Evolutionary conservation across 2,329 filamentous ascomycete genomes (phyloP).

Genomic region (Rasamsonia emersonii): DNA sequence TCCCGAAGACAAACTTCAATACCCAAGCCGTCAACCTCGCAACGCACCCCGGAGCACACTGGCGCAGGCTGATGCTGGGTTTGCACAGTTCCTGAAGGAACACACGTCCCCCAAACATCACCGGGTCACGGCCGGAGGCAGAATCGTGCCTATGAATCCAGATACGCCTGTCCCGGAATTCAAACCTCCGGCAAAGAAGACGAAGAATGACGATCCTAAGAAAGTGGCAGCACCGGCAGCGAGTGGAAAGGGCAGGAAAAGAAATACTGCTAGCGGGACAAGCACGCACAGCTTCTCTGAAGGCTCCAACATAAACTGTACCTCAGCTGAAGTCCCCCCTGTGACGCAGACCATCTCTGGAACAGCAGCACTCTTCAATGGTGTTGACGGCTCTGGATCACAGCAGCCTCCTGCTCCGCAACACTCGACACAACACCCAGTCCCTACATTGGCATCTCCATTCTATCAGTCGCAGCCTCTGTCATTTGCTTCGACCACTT

Average conservation of each 20-base stretch:
- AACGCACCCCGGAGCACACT: conserved; percentile 23
- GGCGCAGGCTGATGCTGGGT: conserved; percentile 33
- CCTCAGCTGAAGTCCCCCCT: not conserved
- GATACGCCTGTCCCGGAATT: conserved; percentile 27
- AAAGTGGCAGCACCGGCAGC: conserved; percentile 3
- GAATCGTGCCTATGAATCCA: conserved; percentile 39
- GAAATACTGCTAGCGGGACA: not conserved
- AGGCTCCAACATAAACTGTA: not conserved
- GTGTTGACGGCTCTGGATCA: not conserved
- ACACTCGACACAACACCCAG: conserved; percentile 5
- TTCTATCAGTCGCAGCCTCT: conserved; percentile 8
- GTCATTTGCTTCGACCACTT: conserved; percentile 1
- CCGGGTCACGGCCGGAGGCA: conserved; percentile 41
- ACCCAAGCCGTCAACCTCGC: conserved; percentile 22
- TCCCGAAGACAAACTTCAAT: conserved; percentile 12
- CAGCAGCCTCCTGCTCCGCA: not conserved
- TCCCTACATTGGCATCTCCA: conserved; percentile 7
- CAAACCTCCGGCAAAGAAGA: conserved; percentile 17
- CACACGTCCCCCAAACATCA: conserved; percentile 42
- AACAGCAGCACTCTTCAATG: too few species aligned
- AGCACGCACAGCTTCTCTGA: not conserved
- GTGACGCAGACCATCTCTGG: too few species aligned
- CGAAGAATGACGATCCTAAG: conserved; percentile 8
- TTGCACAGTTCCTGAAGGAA: conserved; percentile 38
- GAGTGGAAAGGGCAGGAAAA: not conserved